phyloP scores from a whole-genome alignment of 192 early-diverging fungal species.

The Coemansia sp. region DNA sequence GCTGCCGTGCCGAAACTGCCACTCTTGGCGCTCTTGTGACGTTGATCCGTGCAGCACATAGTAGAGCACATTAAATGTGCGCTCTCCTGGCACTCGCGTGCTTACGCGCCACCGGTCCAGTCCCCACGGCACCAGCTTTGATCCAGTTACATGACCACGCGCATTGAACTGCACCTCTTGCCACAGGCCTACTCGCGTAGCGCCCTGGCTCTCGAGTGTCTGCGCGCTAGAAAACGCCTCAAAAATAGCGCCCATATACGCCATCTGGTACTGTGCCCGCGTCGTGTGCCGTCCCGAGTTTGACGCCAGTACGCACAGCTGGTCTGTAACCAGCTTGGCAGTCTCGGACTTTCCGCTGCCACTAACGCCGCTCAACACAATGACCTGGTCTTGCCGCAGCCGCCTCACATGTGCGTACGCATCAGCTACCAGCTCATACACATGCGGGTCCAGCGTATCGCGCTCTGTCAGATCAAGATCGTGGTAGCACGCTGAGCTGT shows the following conservation, averaged over 20 bases:
- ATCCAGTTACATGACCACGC: constrained; percentile 75
- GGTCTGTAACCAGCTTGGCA: constrained; percentile 65
- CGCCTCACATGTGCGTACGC: constrained; percentile 69
- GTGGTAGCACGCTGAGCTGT: constrained; percentile 51
- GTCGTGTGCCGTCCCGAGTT: constrained; percentile 74
- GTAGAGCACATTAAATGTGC: constrained; percentile 78
- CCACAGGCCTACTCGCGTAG: constrained; percentile 77
- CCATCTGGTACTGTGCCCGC: constrained; percentile 62
- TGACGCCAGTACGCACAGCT: constrained; percentile 71
- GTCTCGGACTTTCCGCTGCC: constrained; percentile 85
- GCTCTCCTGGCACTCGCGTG: constrained; percentile 48
- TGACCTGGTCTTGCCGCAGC: constrained; percentile 63
- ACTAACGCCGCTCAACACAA: constrained; percentile 75
- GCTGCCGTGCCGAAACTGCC: constrained; percentile 57
- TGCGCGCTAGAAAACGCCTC: constrained; percentile 76
- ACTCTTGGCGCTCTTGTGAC: constrained; percentile 64
- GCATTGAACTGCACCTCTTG: constrained; percentile 90
- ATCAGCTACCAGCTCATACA: constrained; percentile 66
- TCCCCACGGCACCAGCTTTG: constrained; percentile 70
- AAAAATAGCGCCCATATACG: constrained; percentile 66
- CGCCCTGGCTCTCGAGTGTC: constrained; percentile 60
- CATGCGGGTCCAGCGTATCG: constrained; percentile 55
- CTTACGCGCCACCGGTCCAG: constrained; percentile 65
- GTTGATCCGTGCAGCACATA: constrained; percentile 77
- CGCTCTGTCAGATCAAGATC: constrained; percentile 34